Base-by-base conservation (phyloP, 306 rosid species). In the Alnus rubra region DNA sequence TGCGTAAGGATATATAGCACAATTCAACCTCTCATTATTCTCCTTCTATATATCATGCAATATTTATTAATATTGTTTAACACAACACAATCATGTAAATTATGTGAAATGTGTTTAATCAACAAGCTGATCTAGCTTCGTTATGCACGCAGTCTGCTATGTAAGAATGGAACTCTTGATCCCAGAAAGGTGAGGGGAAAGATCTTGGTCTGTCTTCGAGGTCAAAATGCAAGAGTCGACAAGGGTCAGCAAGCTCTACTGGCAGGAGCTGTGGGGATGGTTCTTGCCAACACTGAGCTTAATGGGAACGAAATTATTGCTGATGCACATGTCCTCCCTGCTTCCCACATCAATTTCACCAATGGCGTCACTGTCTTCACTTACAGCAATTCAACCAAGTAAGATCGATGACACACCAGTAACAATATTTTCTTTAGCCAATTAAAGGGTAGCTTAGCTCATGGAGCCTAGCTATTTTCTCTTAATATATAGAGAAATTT, bases 241-340 rank as follows among this genome's bases (percentile, higher is more conserved):
- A 94, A 92, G 65, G 98, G 98, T 69, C 88, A 88, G 74, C 90
- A 92, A 85, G 95, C 95, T 76, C 48, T 84, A 13, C 79, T 86
- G 49, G 97, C 93, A 3, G 97, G 98, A 8, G 98, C 97, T 19
- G 90, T 80, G 23, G 98, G 98, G 76, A 89, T 94, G 97, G 74
- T 94, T 79, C 97, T 94, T 44, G 97, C 94, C 19, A 94, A 94
- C 83, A 51, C n/a, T 70, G 80, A 62, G 18, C 15, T n/a, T 33
- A 75, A 0, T 13, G 97, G 92, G 53, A 94, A 94, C 64, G 98
- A 92, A 77, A 76, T 94, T 11, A 48, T 91, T 37, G 91, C 98
- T n/a, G 97, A 94, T 78, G 91, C 98, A 68, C 98, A 94, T 81
- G 60, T 94, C 35, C 98, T 94, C 73, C 94, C 97, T 49, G 97